Evolutionary conservation across 768 basidiomycete genomes (phyloP), one percentile per base, ranked within the genome.

Genomic region (Collybiopsis luxurians): DNA sequence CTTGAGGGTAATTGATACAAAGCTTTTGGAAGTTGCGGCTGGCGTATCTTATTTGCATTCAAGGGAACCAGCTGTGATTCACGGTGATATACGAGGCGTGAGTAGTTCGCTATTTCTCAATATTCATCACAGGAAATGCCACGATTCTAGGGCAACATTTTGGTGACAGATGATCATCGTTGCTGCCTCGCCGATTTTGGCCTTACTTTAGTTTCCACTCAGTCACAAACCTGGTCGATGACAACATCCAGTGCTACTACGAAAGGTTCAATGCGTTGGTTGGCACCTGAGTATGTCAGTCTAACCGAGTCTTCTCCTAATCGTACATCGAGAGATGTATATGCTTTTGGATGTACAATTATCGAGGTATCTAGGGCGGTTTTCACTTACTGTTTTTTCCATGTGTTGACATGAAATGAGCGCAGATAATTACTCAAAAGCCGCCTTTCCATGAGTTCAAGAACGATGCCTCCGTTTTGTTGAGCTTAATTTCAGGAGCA

Each of bases 41-140:
- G 70, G 65, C 7, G 48, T 72, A 1, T 43, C 46, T 9, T 68
- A 63, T 50, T 51, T 70, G 52, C 71, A 71, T 50, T 58, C 54
- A 31, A 43, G 61, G 4, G 36, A 42, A 17, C 66, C 66, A 2
- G 66, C 67, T 1, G 60, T 70, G 13, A 51, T 64, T 4, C 71
- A 71, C 34, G 66, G 67, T 2, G 65, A 63, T 34, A 36, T 71
- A 17, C 61, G 61, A 44, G 66, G 67, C 9, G 53, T 54, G 21
- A 28, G 43, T 43, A 11, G 7, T 10, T 15, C 6, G 3, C n/a
- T 40, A 70, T 4, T 51, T 36, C 4, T n/a, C 27, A 30, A 36
- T 19, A 43, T 4, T 10, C 9, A 4, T 11, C 24, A n/a, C n/a
- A n/a, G n/a, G 48, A 49, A 23, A 27, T 7, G 27, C 34, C 7